Evolutionary conservation across 805 yeast species (phyloP).

Genomic region (Starmerella sirachaensis): DNA sequence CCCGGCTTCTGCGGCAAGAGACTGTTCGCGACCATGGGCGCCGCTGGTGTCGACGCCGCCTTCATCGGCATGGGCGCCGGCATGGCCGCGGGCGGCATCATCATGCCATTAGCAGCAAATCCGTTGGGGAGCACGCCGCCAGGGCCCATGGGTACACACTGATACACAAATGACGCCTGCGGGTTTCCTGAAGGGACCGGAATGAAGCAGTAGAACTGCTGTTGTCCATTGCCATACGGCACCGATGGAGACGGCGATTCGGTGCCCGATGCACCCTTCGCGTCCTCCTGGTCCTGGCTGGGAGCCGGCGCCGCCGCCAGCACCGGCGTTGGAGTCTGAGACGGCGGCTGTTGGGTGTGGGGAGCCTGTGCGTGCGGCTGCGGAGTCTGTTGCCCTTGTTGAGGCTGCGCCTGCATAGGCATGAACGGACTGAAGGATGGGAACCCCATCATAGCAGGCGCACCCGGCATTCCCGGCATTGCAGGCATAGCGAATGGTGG

Average conservation of each 20-base stretch:
- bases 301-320: background rate
- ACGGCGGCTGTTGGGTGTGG: too few relatives aligned
- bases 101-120: background rate
- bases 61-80: background rate
- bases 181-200: conserved; percentile 13
- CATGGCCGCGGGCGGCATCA: conserved; percentile 3
- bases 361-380: too few relatives aligned
- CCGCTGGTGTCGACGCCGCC: background rate
- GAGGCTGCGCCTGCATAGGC: background rate
- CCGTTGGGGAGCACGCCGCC: background rate
- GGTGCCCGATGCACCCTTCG: background rate
- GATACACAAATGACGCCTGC: conserved; percentile 8
- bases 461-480: too few relatives aligned
- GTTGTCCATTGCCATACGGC: background rate
- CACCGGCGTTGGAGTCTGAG: too few relatives aligned
- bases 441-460: too few relatives aligned
- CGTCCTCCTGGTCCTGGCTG: background rate
- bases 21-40: too few relatives aligned
- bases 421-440: too few relatives aligned
- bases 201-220: conserved; percentile 10
- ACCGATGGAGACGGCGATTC: background rate
- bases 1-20: too few relatives aligned
- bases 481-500: too few relatives aligned
- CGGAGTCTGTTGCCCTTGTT: background rate
- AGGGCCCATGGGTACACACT: conserved; percentile 4